Evolutionary conservation across 306 rosid genomes (phyloP).

Genomic region (Parietaria judaica): DNA sequence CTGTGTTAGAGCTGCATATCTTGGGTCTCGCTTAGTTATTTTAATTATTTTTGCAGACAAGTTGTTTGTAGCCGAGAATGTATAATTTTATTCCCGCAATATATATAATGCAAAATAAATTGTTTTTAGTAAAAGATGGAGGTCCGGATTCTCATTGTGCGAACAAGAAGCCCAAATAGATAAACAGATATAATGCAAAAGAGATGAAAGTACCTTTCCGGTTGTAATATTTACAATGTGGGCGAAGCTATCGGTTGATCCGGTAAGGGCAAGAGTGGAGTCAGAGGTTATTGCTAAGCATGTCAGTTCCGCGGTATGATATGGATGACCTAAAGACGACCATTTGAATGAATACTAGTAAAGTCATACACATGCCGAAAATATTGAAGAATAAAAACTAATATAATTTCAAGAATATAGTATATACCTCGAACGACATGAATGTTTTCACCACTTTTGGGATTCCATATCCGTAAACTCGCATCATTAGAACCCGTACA

Average conservation of each 20-base stretch:
- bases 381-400: neutral
- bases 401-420: slow-evolving; percentile 11
- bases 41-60: too few relatives aligned
- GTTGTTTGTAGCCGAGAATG: too few relatives aligned
- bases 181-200: too few relatives aligned
- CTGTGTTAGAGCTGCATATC: too few relatives aligned
- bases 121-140: too few relatives aligned
- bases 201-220: slow-evolving; percentile 51
- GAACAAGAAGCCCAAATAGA: too few relatives aligned
- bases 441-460: slow-evolving; percentile 63
- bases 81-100: too few relatives aligned
- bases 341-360: slow-evolving; percentile 1
- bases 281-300: slow-evolving; percentile 69
- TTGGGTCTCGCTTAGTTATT: too few relatives aligned
- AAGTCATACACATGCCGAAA: neutral
- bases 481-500: slow-evolving; percentile 94
- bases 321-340: slow-evolving; percentile 63
- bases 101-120: too few relatives aligned
- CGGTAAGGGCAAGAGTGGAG: slow-evolving; percentile 67
- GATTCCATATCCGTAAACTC: slow-evolving; percentile 87
- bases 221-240: slow-evolving; percentile 65
- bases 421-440: slow-evolving; percentile 71
- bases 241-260: slow-evolving; percentile 76
- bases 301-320: slow-evolving; percentile 70
- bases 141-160: too few relatives aligned